These are phyloP conservation scores for Xenoacremonium recifei DNA, from an alignment of 2,329 filamentous ascomycete genomes.

Conservation along the genomic window DNA sequence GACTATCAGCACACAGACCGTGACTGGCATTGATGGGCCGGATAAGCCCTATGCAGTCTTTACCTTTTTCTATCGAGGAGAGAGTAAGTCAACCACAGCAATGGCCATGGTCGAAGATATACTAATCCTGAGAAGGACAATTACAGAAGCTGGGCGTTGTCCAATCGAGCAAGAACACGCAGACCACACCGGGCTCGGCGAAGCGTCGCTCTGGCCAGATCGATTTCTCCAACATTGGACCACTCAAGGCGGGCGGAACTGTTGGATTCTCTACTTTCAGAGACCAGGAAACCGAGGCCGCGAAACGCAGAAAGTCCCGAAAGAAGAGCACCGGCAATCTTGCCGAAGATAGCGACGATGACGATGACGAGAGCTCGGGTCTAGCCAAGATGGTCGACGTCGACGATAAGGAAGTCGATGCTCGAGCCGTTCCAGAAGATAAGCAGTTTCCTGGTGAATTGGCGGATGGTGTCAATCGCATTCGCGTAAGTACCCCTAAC, in stretches of 20 bases:
- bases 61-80: conserved; percentile 95
- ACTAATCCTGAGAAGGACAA: conserved; percentile 68
- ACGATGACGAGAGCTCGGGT: conserved; percentile 62
- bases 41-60: conserved; percentile 96
- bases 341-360: conserved; percentile 69
- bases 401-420: conserved; percentile 59
- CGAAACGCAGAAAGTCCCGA: conserved; percentile 54
- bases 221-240: conserved; percentile 81
- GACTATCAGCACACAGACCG: conserved; percentile 96
- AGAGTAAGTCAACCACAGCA: conserved; percentile 71
- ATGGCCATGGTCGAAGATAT: too few species aligned
- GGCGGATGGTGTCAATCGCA: conserved; percentile 77
- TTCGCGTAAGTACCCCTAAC: conserved; percentile 58
- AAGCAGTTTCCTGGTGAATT: conserved; percentile 70
- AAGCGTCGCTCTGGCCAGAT: conserved; percentile 81
- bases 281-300: conserved; percentile 59
- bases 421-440: conserved; percentile 67
- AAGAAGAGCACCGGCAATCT: conserved; percentile 69
- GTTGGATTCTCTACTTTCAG: conserved; percentile 89
- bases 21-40: conserved; percentile 95
- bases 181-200: conserved; percentile 57
- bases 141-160: conserved; percentile 94
- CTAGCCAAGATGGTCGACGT: conserved; percentile 64
- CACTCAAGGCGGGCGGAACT: conserved; percentile 81
- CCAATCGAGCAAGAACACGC: conserved; percentile 62